Conservation (phyloP, 768 basidiomycete genomes). For the Boletus insuetus region DNA sequence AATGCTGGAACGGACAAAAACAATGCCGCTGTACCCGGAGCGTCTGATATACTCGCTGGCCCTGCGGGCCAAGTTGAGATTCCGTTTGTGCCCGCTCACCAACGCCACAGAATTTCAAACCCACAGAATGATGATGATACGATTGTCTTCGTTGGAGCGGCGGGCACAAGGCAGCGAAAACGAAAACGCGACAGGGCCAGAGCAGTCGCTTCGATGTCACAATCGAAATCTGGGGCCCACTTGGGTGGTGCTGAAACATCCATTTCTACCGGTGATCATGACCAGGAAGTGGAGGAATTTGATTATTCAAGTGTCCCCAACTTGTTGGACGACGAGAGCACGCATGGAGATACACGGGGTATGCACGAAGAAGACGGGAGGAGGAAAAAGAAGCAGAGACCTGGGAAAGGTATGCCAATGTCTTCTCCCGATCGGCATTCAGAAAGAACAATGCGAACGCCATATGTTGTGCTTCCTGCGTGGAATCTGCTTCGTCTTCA, state of each 20-base stretch:
- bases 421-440: background rate
- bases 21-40: background rate
- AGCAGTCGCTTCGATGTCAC: background rate
- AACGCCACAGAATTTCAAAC: slow-evolving; percentile 39
- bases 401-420: slow-evolving; percentile 36
- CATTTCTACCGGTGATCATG: slow-evolving; percentile 7
- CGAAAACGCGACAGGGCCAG: slow-evolving; percentile 32
- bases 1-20: background rate
- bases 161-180: slow-evolving; percentile 63
- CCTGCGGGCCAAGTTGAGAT: slow-evolving; percentile 61
- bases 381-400: slow-evolving; percentile 54
- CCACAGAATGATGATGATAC: slow-evolving; percentile 42
- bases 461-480: background rate
- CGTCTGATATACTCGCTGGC: slow-evolving; percentile 23
- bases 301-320: slow-evolving; percentile 71
- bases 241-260: slow-evolving; percentile 2
- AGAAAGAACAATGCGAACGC: background rate
- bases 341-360: slow-evolving; percentile 21
- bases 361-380: slow-evolving; percentile 30
- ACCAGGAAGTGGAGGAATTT: slow-evolving; percentile 45
- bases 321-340: slow-evolving; percentile 59
- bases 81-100: slow-evolving; percentile 69
- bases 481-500: slow-evolving; percentile 9
- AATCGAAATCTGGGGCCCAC: slow-evolving; percentile 1
- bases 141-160: slow-evolving; percentile 71